Evolutionary conservation across 2,329 filamentous ascomycete genomes (phyloP).

Genomic region (Pyrenochaeta sp.): DNA sequence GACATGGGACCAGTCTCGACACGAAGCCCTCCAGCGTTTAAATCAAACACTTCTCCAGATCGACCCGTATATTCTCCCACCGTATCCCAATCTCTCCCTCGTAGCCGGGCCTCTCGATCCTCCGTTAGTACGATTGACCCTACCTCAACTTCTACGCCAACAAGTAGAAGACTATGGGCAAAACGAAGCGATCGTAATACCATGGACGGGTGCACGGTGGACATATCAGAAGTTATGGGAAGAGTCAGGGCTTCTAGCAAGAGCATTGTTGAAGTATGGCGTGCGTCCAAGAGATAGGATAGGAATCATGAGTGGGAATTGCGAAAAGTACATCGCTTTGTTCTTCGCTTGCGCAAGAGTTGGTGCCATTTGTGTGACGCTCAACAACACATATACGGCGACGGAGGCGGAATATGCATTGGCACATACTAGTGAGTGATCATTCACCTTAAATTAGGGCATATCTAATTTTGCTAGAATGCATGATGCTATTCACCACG

Average conservation of each 20-base stretch:
- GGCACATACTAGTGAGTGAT: conserved; percentile 68
- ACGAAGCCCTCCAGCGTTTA: conserved; percentile 42
- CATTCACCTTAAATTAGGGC: background rate
- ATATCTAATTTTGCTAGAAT: conserved; percentile 57
- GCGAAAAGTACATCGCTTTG: conserved; percentile 66
- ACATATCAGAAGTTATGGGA: conserved; percentile 59
- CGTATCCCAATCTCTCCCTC: conserved; percentile 59
- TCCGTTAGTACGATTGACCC: conserved; percentile 73
- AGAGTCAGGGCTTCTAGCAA: conserved; percentile 49
- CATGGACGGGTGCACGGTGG: conserved; percentile 79
- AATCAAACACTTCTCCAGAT: conserved; percentile 49
- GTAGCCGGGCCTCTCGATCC: conserved; percentile 74
- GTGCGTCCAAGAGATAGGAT: conserved; percentile 73
- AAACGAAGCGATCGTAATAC: conserved; percentile 74
- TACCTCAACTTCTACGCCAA: conserved; percentile 75
- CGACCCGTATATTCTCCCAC: conserved; percentile 47
- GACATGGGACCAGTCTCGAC: conserved; percentile 33
- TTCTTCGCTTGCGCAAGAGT: conserved; percentile 72
- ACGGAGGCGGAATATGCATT: conserved; percentile 75
- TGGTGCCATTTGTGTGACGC: conserved; percentile 68
- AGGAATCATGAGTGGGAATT: conserved; percentile 74
- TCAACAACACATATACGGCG: conserved; percentile 84
- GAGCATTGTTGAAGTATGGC: conserved; percentile 67
- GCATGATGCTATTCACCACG: conserved; percentile 76
- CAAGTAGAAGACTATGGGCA: conserved; percentile 71